phyloP scores from a whole-genome alignment of 306 rosid genomes.

The Pueraria montana region DNA sequence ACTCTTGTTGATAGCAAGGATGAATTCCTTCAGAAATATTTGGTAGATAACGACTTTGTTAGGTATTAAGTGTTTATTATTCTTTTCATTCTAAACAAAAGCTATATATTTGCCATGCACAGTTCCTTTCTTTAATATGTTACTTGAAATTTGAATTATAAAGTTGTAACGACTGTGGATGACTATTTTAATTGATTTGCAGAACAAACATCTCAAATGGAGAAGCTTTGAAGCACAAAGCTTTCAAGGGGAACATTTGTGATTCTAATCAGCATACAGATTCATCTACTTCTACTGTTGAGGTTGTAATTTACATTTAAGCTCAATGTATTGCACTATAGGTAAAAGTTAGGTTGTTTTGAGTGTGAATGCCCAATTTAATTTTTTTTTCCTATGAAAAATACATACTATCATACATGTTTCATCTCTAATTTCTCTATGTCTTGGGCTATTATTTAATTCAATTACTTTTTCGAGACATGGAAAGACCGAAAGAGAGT shows the following conservation, averaged over 20 bases:
- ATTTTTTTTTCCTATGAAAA: background rate
- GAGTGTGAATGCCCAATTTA: background rate
- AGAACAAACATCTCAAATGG: conserved; percentile 65
- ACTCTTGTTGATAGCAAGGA: conserved; percentile 86
- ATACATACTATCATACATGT: background rate
- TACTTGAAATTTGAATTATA: conserved; percentile 26
- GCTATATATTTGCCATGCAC: background rate
- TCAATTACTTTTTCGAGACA: background rate
- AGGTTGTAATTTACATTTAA: conserved; percentile 59
- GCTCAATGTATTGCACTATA: conserved; percentile 4
- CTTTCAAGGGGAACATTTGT: conserved; percentile 50
- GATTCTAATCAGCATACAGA: conserved; percentile 53
- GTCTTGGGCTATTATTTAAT: conserved; percentile 4
- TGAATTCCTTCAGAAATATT: conserved; percentile 77
- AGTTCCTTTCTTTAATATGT: conserved; percentile 12
- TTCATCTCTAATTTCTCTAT: background rate
- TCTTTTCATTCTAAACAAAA: background rate
- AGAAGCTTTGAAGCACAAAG: conserved; percentile 64
- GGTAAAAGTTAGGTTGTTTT: conserved; percentile 14
- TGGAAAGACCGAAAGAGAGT: background rate
- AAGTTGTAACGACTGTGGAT: conserved; percentile 26
- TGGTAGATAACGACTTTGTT: conserved; percentile 59
- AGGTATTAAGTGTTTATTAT: conserved; percentile 55
- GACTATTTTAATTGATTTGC: conserved; percentile 46
- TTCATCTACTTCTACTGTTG: conserved; percentile 62